Conservation (phyloP, 441 rosid species). For the Brassica hybrid region DNA sequence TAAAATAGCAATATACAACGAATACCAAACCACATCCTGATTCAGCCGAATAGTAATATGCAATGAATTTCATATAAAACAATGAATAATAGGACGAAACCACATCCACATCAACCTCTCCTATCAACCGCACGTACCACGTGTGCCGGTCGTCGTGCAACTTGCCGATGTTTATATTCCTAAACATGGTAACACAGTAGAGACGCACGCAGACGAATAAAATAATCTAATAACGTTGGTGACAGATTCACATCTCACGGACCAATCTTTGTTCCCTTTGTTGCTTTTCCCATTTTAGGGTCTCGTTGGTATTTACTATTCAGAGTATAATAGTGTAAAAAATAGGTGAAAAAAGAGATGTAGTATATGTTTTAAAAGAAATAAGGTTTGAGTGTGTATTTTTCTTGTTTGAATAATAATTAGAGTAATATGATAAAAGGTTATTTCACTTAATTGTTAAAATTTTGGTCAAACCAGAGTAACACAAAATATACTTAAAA, state of each 20-base stretch:
- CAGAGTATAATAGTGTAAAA: too few relatives aligned
- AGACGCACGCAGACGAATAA: constrained; percentile 37
- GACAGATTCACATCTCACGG: constrained; percentile 31
- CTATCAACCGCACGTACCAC: constrained; percentile 54
- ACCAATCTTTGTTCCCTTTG: constrained; percentile 23
- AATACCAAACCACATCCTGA: not conserved
- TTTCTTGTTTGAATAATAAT: too few relatives aligned
- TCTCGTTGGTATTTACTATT: too few relatives aligned
- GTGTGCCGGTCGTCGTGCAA: constrained; percentile 43
- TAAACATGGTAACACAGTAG: constrained; percentile 3
- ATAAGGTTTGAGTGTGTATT: too few relatives aligned
- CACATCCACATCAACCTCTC: constrained; percentile 40
- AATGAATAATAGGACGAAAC: not conserved
- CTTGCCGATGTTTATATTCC: constrained; percentile 9
- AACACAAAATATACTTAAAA: too few relatives aligned
- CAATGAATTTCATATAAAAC: not conserved
- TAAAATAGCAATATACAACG: not conserved
- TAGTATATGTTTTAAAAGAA: too few relatives aligned
- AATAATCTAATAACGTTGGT: constrained; percentile 21
- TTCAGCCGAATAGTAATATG: not conserved
- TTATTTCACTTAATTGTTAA: too few relatives aligned
- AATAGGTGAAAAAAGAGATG: too few relatives aligned
- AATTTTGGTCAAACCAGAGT: too few relatives aligned
- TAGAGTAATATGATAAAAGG: too few relatives aligned
- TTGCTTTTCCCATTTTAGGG: constrained; percentile 8